Conservation (phyloP, 495 filamentous ascomycete genomes). For the Neurospora hispaniola region DNA sequence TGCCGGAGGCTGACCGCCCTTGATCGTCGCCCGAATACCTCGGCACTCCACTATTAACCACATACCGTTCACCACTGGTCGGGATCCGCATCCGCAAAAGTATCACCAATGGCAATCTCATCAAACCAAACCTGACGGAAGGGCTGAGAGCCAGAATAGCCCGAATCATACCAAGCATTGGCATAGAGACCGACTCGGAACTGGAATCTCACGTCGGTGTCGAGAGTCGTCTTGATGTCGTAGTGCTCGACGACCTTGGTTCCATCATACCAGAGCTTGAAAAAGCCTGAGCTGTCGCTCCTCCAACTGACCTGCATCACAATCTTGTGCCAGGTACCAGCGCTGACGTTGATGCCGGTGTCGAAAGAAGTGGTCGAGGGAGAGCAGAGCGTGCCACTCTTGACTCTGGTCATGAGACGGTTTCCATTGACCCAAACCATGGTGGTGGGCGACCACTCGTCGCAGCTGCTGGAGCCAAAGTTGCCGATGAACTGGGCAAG, state of each 20-base stretch:
- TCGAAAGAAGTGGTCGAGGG: slow-evolving; percentile 24
- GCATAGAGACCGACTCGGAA: slow-evolving; percentile 47
- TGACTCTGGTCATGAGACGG: slow-evolving; percentile 37
- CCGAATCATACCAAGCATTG: slow-evolving; percentile 44
- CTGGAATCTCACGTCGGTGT: slow-evolving; percentile 36
- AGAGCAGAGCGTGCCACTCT: slow-evolving; percentile 27
- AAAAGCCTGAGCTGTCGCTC: slow-evolving; percentile 35
- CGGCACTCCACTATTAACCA: background rate
- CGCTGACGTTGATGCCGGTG: slow-evolving; percentile 29
- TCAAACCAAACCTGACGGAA: slow-evolving; percentile 45
- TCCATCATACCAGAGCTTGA: slow-evolving; percentile 43
- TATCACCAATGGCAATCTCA: slow-evolving; percentile 39
- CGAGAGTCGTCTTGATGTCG: slow-evolving; percentile 35
- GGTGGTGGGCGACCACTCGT: slow-evolving; percentile 42
- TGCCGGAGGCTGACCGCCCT: background rate
- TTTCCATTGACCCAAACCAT: slow-evolving; percentile 43
- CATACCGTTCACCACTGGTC: slow-evolving; percentile 3
- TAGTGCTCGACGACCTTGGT: slow-evolving; percentile 34
- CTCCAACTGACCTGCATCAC: slow-evolving; percentile 41
- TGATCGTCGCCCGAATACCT: background rate
- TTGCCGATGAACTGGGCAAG: slow-evolving; percentile 48
- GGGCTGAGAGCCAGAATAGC: slow-evolving; percentile 35
- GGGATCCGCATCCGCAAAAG: slow-evolving; percentile 36
- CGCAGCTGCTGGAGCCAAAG: slow-evolving; percentile 37
- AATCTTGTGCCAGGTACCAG: slow-evolving; percentile 41